These are phyloP conservation scores for Peniophora sp. DNA, from an alignment of 1,284 basidiomycete species.

Conservation along the genomic window DNA sequence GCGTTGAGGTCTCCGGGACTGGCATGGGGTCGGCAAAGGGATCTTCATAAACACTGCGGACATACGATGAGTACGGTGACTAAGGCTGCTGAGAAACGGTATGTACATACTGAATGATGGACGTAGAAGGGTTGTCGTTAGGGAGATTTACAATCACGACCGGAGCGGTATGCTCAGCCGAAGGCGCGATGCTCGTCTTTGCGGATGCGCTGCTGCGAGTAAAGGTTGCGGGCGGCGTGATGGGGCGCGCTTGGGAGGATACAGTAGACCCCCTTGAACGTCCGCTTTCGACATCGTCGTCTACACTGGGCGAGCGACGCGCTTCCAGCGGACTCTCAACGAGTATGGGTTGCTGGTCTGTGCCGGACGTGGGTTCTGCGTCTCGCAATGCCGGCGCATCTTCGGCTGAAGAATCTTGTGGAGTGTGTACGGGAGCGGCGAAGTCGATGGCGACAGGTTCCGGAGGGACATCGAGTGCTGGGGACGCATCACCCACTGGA, in stretches of 20 bases:
- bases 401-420: no score
- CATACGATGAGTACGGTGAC: not conserved
- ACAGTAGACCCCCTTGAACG: constrained; percentile 12
- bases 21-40: constrained; percentile 6
- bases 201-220: constrained; percentile 7
- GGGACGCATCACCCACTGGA: no score
- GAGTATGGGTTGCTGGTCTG: no score
- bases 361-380: no score
- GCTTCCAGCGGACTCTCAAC: no score
- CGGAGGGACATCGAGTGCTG: no score
- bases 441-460: no score
- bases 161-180: not conserved
- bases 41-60: constrained; percentile 3
- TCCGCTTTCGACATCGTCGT: not conserved
- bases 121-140: not conserved
- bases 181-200: constrained; percentile 11
- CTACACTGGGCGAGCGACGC: no score
- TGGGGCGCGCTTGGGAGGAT: constrained; percentile 13
- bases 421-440: no score
- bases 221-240: constrained; percentile 6
- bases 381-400: no score
- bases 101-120: not conserved
- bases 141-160: constrained; percentile 2
- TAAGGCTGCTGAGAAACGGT: not conserved
- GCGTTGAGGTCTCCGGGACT: not conserved